phyloP scores from a whole-genome alignment of 768 basidiomycete genomes.

The Lentinula edodes region DNA sequence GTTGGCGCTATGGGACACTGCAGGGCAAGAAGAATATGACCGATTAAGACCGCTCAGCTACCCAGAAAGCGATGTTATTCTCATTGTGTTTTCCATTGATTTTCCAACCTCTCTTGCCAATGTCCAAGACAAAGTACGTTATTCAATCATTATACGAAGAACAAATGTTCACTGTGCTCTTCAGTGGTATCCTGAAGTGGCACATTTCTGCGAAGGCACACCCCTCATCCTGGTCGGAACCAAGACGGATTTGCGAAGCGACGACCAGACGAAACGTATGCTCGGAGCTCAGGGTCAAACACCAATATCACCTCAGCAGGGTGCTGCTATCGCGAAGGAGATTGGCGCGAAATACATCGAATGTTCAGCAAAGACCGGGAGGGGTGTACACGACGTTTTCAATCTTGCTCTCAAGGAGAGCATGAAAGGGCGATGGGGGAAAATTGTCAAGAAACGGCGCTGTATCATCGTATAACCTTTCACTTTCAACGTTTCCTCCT shows the following conservation, averaged over 20 bases:
- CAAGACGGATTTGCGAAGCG: slow-evolving; percentile 85
- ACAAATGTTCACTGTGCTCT: not conserved
- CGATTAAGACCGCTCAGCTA: slow-evolving; percentile 81
- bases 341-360: slow-evolving; percentile 94
- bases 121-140: slow-evolving; percentile 78
- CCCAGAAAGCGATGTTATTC: slow-evolving; percentile 85
- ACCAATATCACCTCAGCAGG: slow-evolving; percentile 81
- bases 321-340: slow-evolving; percentile 78
- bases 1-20: slow-evolving; percentile 98
- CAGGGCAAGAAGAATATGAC: slow-evolving; percentile 96
- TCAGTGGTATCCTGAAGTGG: slow-evolving; percentile 91
- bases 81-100: slow-evolving; percentile 92
- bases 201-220: slow-evolving; percentile 86
- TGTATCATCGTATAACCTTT: slow-evolving; percentile 55
- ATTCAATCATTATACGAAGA: not conserved
- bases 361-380: slow-evolving; percentile 90
- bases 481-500: not conserved
- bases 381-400: slow-evolving; percentile 90
- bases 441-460: slow-evolving; percentile 60
- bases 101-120: slow-evolving; percentile 89
- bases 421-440: slow-evolving; percentile 74
- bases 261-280: slow-evolving; percentile 83
- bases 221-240: slow-evolving; percentile 91
- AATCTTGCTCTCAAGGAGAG: slow-evolving; percentile 84
- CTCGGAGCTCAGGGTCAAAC: slow-evolving; percentile 82